Evolutionary conservation across 1,139 yeast genomes (phyloP).

Genomic region (Geotrichum carabidarum): DNA sequence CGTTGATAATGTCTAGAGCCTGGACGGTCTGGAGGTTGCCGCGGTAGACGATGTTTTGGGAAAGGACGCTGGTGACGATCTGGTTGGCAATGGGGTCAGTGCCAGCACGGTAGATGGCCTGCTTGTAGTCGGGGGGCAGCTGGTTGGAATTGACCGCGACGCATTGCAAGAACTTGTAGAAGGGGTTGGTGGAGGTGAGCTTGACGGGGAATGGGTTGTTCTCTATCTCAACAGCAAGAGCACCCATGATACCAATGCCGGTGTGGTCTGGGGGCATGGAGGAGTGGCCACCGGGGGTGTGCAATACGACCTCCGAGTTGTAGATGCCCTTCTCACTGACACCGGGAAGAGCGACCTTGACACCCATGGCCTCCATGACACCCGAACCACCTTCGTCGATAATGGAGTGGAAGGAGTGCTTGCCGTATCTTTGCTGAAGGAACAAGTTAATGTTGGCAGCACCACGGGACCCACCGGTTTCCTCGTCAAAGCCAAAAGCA

Average conservation of each 20-base stretch:
- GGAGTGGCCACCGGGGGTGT: slow-evolving; percentile 68
- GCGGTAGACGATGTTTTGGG: slow-evolving; percentile 26
- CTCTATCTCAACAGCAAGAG: slow-evolving; percentile 49
- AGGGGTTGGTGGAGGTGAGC: slow-evolving; percentile 49
- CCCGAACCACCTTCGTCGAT: slow-evolving; percentile 59
- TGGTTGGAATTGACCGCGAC: slow-evolving; percentile 41
- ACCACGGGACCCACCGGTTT: slow-evolving; percentile 56
- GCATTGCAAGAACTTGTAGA: slow-evolving; percentile 44
- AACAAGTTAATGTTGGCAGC: slow-evolving; percentile 45
- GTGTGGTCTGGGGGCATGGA: slow-evolving; percentile 70
- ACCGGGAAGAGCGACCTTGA: slow-evolving; percentile 52
- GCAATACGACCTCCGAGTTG: slow-evolving; percentile 46
- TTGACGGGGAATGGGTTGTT: slow-evolving; percentile 44
- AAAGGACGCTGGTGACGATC: slow-evolving; percentile 16
- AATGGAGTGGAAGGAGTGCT: slow-evolving; percentile 50
- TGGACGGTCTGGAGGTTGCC: slow-evolving; percentile 55
- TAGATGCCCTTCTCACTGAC: slow-evolving; percentile 65
- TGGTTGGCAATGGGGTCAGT: slow-evolving; percentile 16
- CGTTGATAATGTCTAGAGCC: slow-evolving; percentile 54
- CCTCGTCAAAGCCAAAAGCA: slow-evolving; percentile 73
- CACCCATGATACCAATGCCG: slow-evolving; percentile 63
- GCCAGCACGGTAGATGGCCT: slow-evolving; percentile 20
- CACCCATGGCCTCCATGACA: slow-evolving; percentile 41
- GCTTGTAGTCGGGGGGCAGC: slow-evolving; percentile 23
- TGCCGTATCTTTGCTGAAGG: slow-evolving; percentile 50